phyloP scores from a whole-genome alignment of 139 green algal genomes.

The Coelastrella sp. region DNA sequence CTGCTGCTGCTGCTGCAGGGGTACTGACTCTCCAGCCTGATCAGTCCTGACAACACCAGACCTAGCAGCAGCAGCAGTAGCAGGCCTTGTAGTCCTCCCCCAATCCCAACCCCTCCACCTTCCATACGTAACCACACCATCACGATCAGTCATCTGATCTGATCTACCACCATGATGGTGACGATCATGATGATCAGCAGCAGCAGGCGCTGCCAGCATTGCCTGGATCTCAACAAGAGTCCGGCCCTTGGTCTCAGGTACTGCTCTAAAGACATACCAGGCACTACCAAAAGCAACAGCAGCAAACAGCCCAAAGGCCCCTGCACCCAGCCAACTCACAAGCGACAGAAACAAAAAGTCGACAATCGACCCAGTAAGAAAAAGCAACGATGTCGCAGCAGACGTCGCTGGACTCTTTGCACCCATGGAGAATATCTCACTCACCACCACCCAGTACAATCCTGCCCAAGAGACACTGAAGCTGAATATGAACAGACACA shows the following conservation, averaged over 20 bases:
- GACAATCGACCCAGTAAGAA: slow-evolving; percentile 71
- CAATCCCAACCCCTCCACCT: slow-evolving; percentile 17
- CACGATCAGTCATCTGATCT: not conserved
- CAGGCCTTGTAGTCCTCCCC: not conserved
- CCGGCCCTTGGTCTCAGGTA: slow-evolving; percentile 83
- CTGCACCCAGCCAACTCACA: slow-evolving; percentile 57
- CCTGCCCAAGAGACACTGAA: slow-evolving; percentile 78
- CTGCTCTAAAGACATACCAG: slow-evolving; percentile 59
- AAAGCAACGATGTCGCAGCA: slow-evolving; percentile 71
- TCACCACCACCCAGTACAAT: slow-evolving; percentile 87
- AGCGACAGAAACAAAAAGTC: slow-evolving; percentile 81
- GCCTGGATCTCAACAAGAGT: slow-evolving; percentile 74
- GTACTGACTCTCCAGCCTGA: not conserved
- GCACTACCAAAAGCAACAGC: slow-evolving; percentile 54
- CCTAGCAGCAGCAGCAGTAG: not conserved
- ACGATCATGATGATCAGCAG: not conserved
- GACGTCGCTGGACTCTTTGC: slow-evolving; percentile 55
- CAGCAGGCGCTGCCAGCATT: slow-evolving; percentile 45
- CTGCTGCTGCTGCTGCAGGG: not conserved
- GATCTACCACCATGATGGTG: not conserved
- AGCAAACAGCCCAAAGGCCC: slow-evolving; percentile 72
- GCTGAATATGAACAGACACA: slow-evolving; percentile 85
- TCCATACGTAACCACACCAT: not conserved
- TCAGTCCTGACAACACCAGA: not conserved
- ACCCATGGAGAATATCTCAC: slow-evolving; percentile 82